Evolutionary conservation across 129 eudicot species (phyloP).

Genomic region (Arctium minus): DNA sequence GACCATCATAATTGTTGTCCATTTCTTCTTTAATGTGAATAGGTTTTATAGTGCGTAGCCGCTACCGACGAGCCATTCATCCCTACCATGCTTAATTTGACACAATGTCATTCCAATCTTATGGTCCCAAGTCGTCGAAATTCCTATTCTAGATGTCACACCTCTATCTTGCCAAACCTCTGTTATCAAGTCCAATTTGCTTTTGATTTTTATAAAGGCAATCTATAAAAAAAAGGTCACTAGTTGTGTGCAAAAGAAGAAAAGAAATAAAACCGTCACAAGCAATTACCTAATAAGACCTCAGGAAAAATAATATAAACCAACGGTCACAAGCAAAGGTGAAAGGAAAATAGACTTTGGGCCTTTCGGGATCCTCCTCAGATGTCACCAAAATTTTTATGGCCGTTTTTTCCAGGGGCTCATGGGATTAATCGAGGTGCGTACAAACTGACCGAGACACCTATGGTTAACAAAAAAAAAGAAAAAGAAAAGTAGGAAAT

Average conservation of each 20-base stretch:
- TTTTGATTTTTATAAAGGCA: not conserved
- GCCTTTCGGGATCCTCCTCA: too few species aligned
- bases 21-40: slow-evolving; percentile 12
- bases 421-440: too few species aligned
- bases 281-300: not conserved
- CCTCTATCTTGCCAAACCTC: slow-evolving; percentile 9
- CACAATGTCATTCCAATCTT: slow-evolving; percentile 4
- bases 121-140: slow-evolving; percentile 14
- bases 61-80: slow-evolving; percentile 16
- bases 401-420: too few species aligned
- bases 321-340: not conserved
- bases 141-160: slow-evolving; percentile 17
- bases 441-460: too few species aligned
- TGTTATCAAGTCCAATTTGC: not conserved
- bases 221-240: not conserved
- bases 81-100: slow-evolving; percentile 13
- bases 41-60: slow-evolving; percentile 19
- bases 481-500: not conserved
- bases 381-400: too few species aligned
- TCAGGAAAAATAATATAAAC: not conserved
- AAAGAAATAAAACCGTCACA: too few species aligned
- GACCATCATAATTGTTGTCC: slow-evolving; percentile 21
- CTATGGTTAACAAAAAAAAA: too few species aligned
- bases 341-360: too few species aligned
- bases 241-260: not conserved